Evolutionary conservation across 495 filamentous ascomycete species (phyloP), one percentile per base, ranked within the genome.

Genomic region (Trypethelium eluteriae): DNA sequence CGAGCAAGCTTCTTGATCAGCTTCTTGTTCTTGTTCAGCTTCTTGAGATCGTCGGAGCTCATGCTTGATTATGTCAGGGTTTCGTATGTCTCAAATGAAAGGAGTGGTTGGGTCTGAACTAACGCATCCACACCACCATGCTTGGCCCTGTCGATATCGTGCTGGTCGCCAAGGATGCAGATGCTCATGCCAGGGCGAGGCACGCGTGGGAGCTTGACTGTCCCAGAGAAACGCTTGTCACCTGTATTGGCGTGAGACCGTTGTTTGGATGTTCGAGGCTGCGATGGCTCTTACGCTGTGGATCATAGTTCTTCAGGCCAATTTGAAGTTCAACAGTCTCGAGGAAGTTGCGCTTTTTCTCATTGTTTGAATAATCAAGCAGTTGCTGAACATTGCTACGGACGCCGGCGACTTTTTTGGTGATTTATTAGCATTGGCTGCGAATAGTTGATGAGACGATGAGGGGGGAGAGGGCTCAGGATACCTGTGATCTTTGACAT

Each of bases 11-110:
- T 98, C 90, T 98, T 98, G 88, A 98, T 97, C 74, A 98, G 87
- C 88, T 98, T 98, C 89, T 98, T 98, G 90, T 98, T 98, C 90
- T 98, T 98, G 88, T 98, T 98, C 71, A 98, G 89, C 88, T 98
- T 98, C 89, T 98, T 98, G 80, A 98, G 82, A 81, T 98, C 94
- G 74, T 98, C 94, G 69, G 89, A 81, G 76, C 90, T 94, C 93
- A 98, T 98, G 25, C 25, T 25, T 25, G 25, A 25, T 25, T 25
- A 25, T 25, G 25, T 25, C 25, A 25, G 25, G 25, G 25, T 25
- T 25, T 25, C 25, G 25, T 0, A 25, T 25, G 25, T 25, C 25
- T 25, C 25, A 25, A 25, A 25, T 25, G 25, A 25, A 25, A 25
- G 25, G 25, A 25, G 25, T 25, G 25, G 25, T 25, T 25, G 25